Evolutionary conservation across 78 protist genomes (phyloP).

Genomic region (Dictyostelium discoideum): dicty_2.7 NC_007089.4:5507501-5508000

Average conservation of each 20-base stretch:
- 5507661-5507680: not conserved
- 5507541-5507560: not conserved
- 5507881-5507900: not conserved
- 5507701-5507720: not conserved
- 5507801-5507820: not conserved
- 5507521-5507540: slow-evolving; percentile 5
- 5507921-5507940: slow-evolving; percentile 47
- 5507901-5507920: too few relatives aligned
- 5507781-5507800: slow-evolving; percentile 71
- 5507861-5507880: not conserved
- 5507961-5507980: slow-evolving; percentile 60
- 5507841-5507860: not conserved
- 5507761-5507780: slow-evolving; percentile 71
- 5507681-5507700: not conserved
- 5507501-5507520: not conserved
- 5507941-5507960: slow-evolving; percentile 75
- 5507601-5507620: not conserved
- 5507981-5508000: slow-evolving; percentile 78
- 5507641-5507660: not conserved
- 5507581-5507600: not conserved
- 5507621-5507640: not conserved
- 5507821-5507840: not conserved
- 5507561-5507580: slow-evolving; percentile 12
- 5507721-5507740: slow-evolving; percentile 29
- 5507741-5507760: slow-evolving; percentile 73